phyloP scores from a whole-genome alignment of 306 rosid species.

The Echinosophora koreensis region DNA sequence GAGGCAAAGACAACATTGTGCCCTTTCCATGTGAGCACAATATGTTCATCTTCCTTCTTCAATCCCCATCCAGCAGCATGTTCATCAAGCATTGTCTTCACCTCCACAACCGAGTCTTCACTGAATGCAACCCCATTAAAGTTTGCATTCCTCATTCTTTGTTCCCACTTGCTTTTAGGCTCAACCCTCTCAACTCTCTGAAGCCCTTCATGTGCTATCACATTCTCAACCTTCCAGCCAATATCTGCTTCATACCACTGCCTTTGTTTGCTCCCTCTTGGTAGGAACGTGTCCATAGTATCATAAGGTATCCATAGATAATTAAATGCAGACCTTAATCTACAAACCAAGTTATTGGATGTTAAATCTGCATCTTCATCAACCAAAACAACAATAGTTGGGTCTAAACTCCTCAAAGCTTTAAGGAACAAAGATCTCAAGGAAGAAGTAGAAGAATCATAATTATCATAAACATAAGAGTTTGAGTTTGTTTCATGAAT shows the following conservation, averaged over 20 bases:
- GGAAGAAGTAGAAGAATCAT: constrained; percentile 43
- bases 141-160: constrained; percentile 68
- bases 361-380: constrained; percentile 94
- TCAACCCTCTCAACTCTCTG: constrained; percentile 83
- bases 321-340: constrained; percentile 83
- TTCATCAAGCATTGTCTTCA: constrained; percentile 86
- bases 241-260: constrained; percentile 91
- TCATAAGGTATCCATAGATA: constrained; percentile 96
- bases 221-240: constrained; percentile 90
- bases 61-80: constrained; percentile 98
- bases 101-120: constrained; percentile 76
- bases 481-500: constrained; percentile 5
- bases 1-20: constrained; percentile 93
- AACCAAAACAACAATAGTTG: constrained; percentile 70
- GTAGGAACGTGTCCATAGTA: constrained; percentile 79
- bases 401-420: constrained; percentile 69
- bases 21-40: constrained; percentile 96
- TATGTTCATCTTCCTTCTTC: constrained; percentile 82
- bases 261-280: constrained; percentile 77
- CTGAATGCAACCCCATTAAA: constrained; percentile 67
- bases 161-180: constrained; percentile 70
- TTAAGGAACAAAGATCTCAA: constrained; percentile 69
- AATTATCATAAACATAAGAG: constrained; percentile 34
- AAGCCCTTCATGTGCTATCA: constrained; percentile 81
- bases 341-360: constrained; percentile 61